These are phyloP conservation scores for Atkinsonella texensis DNA, from an alignment of 2,329 filamentous ascomycete species.

Conservation along the genomic window DNA sequence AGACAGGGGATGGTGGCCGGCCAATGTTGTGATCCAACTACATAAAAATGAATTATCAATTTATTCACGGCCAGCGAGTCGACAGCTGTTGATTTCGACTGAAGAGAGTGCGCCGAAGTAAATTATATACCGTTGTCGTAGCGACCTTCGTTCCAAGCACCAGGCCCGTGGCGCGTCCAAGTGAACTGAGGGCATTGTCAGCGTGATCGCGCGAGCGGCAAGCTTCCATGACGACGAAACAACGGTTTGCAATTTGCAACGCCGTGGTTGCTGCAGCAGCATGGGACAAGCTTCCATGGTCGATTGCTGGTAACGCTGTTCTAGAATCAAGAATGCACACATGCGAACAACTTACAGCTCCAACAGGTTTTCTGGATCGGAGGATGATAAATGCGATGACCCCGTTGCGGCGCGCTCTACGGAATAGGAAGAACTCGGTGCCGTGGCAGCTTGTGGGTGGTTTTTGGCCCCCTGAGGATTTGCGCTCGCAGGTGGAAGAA, in stretches of 20 bases:
- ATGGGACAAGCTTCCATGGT: slow-evolving; percentile 4
- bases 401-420: slow-evolving; percentile 22
- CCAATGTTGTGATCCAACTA: neutral
- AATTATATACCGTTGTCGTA: neutral
- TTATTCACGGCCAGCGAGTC: neutral
- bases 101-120: no score
- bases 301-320: slow-evolving; percentile 6
- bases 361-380: slow-evolving; percentile 19
- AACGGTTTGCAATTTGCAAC: slow-evolving; percentile 3
- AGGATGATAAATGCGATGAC: slow-evolving; percentile 32
- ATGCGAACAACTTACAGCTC: slow-evolving; percentile 22
- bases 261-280: slow-evolving; percentile 4
- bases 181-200: slow-evolving; percentile 12
- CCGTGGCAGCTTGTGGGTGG: slow-evolving; percentile 20
- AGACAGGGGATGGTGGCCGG: neutral
- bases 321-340: neutral
- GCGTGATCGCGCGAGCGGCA: slow-evolving; percentile 5
- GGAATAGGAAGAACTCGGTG: slow-evolving; percentile 37
- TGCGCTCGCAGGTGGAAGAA: slow-evolving; percentile 23
- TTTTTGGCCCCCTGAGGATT: slow-evolving; percentile 18
- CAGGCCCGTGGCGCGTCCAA: slow-evolving; percentile 5
- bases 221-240: slow-evolving; percentile 5
- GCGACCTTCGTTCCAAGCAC: slow-evolving; percentile 3
- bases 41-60: neutral
- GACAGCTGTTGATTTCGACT: neutral